phyloP scores from a whole-genome alignment of 164 flowering plant genomes.

The Annona squamosa region DNA sequence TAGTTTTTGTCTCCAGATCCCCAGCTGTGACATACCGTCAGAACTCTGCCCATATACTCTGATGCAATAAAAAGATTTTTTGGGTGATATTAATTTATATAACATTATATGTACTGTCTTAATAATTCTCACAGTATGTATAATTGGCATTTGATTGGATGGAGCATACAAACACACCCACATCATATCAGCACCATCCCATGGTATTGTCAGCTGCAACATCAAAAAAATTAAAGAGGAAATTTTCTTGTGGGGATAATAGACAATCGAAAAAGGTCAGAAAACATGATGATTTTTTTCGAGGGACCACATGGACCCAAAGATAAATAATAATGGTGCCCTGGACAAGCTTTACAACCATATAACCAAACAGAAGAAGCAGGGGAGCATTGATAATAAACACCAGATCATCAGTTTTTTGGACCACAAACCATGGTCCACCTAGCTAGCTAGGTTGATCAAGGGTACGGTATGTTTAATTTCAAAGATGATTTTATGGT shows the following conservation, averaged over 20 bases:
- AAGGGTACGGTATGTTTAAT: too few relatives aligned
- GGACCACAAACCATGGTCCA: too few relatives aligned
- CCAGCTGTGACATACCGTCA: too few relatives aligned
- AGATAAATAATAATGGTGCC: not conserved
- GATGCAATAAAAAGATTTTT: too few relatives aligned
- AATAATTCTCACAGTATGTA: too few relatives aligned
- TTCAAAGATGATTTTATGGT: too few relatives aligned
- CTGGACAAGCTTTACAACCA: not conserved
- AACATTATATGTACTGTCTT: too few relatives aligned
- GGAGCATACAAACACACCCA: not conserved
- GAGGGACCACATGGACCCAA: not conserved
- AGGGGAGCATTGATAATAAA: not conserved
- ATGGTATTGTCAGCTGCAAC: not conserved
- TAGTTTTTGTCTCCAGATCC: too few relatives aligned
- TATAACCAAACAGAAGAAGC: not conserved
- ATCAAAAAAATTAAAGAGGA: not conserved
- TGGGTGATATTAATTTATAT: too few relatives aligned
- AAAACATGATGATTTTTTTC: not conserved
- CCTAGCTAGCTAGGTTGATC: too few relatives aligned
- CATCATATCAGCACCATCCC: not conserved
- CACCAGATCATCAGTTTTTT: too few relatives aligned
- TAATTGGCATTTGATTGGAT: not conserved
- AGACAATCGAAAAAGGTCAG: not conserved
- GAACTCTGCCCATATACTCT: too few relatives aligned
- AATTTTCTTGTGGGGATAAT: not conserved